Conservation (phyloP, 176 grass and related monocot species). For the Saccharum spontaneum region DNA sequence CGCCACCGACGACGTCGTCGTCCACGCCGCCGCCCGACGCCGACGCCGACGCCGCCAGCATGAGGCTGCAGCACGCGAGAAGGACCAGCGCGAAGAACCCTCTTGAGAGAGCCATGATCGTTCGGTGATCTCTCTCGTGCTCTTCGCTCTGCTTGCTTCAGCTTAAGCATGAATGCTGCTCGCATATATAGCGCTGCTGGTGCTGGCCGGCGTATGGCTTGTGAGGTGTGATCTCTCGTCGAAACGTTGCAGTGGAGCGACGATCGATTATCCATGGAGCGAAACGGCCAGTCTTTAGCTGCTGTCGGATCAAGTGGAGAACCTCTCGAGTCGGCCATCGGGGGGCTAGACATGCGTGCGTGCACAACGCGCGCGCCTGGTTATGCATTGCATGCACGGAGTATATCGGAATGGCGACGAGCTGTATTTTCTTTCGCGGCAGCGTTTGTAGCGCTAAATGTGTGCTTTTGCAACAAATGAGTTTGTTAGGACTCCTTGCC, state of each 20-base stretch:
- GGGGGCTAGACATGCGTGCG: not conserved
- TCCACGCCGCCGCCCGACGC: not conserved
- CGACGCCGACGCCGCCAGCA: not conserved
- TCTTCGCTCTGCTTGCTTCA: not conserved
- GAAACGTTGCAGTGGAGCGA: not conserved
- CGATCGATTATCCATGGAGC: not conserved
- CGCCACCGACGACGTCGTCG: too few species aligned
- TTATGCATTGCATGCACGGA: not conserved
- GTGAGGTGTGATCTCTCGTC: not conserved
- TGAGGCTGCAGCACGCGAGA: not conserved
- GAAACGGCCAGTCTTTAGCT: not conserved
- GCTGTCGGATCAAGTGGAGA: not conserved
- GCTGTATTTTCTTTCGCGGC: not conserved
- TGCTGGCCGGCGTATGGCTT: not conserved
- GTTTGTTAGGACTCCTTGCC: not conserved
- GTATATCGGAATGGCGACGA: not conserved
- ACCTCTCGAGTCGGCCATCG: not conserved
- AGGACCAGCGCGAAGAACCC: not conserved
- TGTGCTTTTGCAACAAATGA: not conserved
- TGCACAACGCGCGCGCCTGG: too few species aligned
- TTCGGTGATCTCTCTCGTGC: not conserved
- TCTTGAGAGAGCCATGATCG: conserved; percentile 11
- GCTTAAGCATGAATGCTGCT: not conserved
- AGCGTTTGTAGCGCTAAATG: not conserved
- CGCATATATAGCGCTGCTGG: not conserved